These are phyloP conservation scores for Jatropha multifida DNA, from an alignment of 441 rosid genomes.

Conservation along the genomic window DNA sequence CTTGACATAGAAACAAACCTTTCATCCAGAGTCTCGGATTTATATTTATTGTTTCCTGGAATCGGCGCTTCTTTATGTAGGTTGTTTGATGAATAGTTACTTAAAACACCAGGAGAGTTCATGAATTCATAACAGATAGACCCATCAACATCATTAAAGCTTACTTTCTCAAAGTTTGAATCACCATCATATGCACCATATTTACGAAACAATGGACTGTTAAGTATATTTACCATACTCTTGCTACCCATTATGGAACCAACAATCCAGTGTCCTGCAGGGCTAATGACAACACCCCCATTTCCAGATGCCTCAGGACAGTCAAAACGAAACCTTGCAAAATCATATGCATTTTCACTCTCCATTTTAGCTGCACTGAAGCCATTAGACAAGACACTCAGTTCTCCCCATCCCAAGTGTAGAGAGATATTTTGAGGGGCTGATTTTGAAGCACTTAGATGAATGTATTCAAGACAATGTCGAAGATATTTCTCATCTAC, in stretches of 20 bases:
- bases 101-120: slow-evolving; percentile 38
- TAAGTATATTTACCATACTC: slow-evolving; percentile 59
- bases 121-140: slow-evolving; percentile 28
- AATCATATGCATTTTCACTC: slow-evolving; percentile 32
- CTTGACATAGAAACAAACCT: slow-evolving; percentile 47
- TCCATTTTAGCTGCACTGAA: slow-evolving; percentile 29
- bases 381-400: slow-evolving; percentile 38
- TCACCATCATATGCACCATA: slow-evolving; percentile 41
- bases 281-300: slow-evolving; percentile 44
- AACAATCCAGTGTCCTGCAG: slow-evolving; percentile 49
- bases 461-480: slow-evolving; percentile 62
- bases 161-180: slow-evolving; percentile 26
- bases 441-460: slow-evolving; percentile 47
- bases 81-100: slow-evolving; percentile 33
- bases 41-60: slow-evolving; percentile 22
- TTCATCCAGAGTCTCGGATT: slow-evolving; percentile 25
- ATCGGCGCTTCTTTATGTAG: slow-evolving; percentile 27
- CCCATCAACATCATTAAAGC: slow-evolving; percentile 36
- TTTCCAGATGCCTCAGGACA: slow-evolving; percentile 47
- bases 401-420: slow-evolving; percentile 38
- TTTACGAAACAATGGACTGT: slow-evolving; percentile 52
- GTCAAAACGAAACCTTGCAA: slow-evolving; percentile 48
- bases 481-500: slow-evolving; percentile 74
- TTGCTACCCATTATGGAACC: slow-evolving; percentile 69
- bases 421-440: slow-evolving; percentile 44